These are phyloP conservation scores for Hirsutella minnesotensis DNA, from an alignment of 2,329 filamentous ascomycete genomes.

Conservation along the genomic window DNA sequence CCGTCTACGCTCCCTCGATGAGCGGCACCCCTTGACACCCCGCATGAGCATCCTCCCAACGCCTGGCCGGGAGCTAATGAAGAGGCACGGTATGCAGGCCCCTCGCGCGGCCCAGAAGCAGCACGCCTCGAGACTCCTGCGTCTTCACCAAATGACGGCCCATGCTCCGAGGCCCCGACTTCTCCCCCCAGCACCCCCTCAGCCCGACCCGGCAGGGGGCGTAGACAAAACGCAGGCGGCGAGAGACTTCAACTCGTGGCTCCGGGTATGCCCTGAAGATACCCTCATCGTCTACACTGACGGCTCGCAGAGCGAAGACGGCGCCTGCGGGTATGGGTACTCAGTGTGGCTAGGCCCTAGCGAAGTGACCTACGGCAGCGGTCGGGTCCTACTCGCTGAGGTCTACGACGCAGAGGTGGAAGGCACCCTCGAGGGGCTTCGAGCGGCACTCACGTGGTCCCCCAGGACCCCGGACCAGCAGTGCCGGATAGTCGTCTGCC, in stretches of 20 bases:
- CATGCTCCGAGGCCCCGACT: neutral
- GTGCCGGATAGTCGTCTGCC: too few species aligned
- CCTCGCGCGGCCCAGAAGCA: neutral
- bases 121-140: neutral
- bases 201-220: neutral
- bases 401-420: neutral
- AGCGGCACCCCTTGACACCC: neutral
- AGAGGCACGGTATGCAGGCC: neutral
- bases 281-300: neutral
- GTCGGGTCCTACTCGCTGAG: neutral
- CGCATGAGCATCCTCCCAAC: neutral
- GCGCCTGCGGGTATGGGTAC: neutral
- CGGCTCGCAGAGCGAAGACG: neutral
- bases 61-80: too few species aligned
- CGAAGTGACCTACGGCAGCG: neutral
- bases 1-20: neutral
- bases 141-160: neutral
- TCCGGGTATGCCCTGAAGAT: neutral
- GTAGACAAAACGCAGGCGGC: neutral
- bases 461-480: too few species aligned
- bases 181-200: neutral
- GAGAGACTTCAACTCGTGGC: too few species aligned
- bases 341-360: neutral
- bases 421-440: too few species aligned
- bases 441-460: too few species aligned